Evolutionary conservation across 1,284 basidiomycete species (phyloP), one percentile per base, ranked within the genome.

Genomic region (Cutaneotrichosporon dermatis): DNA sequence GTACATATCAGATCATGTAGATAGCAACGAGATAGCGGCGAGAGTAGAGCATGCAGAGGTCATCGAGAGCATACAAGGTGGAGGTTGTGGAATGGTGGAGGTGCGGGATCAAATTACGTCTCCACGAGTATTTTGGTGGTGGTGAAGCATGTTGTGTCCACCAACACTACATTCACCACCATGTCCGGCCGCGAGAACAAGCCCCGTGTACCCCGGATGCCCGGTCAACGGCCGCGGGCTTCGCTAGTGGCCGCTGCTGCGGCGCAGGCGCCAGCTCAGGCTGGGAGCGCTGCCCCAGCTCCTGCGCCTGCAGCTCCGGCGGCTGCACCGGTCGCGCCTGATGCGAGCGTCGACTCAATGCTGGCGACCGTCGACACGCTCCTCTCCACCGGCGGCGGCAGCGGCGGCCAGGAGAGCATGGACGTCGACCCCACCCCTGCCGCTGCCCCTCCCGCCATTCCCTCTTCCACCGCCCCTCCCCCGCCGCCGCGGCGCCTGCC

Each of bases 191-290:
- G 43, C 43, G 54, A 60, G 50, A 50, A 52, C 46, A 59, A 57
- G 45, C 58, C 61, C 39, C 58, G 58, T 25, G 55, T 63, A 7
- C 58, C 61, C 0, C 55, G 56, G 10, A 59, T 63, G 58, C 61
- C 61, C 15, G 61, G 61, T 12, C 57, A 58, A 39, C 40, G 54
- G 4, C n/a, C 54, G 5, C 46, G 57, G 15, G 51, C 57, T 1
- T 53, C 58, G 3, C 61, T 63, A 8, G 55, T 60, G 12, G 61
- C 61, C 3, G 61, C 61, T 0, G 61, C 61, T 0, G 51, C 42
- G 16, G 57, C 52, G 13, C 53, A 41, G 42, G 42, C 16, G 12
- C 16, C 25, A 25, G 25, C 25, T 25, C 39, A 5, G 51, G 37
- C 45, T 7, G 12, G 50, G 15, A 36, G 16, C 15, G 7, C 44